A percentile compares a stretch with the other conserved stretches of the same genome.
phyloP scores from a whole-genome alignment of 2,329 filamentous ascomycete genomes.

The Ascochyta fabae region DNA sequence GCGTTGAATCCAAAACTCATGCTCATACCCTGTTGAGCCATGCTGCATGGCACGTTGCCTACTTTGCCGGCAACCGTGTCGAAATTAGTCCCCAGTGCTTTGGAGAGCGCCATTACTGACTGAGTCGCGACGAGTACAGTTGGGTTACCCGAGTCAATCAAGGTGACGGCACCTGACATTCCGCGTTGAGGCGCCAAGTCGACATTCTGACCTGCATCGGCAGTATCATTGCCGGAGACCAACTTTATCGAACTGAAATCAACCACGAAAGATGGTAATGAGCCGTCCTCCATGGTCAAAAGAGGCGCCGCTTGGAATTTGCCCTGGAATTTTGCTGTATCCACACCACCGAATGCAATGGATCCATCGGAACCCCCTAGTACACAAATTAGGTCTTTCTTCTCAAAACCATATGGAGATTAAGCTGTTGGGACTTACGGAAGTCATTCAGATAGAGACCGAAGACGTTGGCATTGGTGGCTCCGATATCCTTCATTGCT shows the following conservation, averaged over 20 bases:
- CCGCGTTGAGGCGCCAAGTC: neutral
- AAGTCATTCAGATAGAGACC: slow-evolving; percentile 1
- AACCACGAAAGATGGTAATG: neutral
- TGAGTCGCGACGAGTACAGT: too few species aligned
- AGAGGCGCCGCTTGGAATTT: neutral
- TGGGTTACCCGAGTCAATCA: too few species aligned
- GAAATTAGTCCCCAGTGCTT: too few species aligned
- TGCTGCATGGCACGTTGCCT: neutral
- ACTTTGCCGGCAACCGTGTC: too few species aligned
- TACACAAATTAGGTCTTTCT: neutral
- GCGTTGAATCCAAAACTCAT: neutral
- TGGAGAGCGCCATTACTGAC: too few species aligned
- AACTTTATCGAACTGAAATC: neutral
- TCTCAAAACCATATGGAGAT: neutral
- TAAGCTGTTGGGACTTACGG: neutral
- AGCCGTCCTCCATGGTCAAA: neutral
- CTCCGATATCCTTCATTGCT: neutral
- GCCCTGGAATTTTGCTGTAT: neutral
- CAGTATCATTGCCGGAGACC: neutral
- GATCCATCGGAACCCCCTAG: neutral
- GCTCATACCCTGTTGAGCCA: neutral
- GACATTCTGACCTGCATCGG: neutral
- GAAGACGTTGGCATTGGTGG: neutral
- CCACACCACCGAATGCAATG: slow-evolving; percentile 1
- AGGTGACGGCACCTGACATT: too few species aligned